Base-by-base conservation (phyloP, 306 rosid species). In the Mimosa bimucronata region DNA sequence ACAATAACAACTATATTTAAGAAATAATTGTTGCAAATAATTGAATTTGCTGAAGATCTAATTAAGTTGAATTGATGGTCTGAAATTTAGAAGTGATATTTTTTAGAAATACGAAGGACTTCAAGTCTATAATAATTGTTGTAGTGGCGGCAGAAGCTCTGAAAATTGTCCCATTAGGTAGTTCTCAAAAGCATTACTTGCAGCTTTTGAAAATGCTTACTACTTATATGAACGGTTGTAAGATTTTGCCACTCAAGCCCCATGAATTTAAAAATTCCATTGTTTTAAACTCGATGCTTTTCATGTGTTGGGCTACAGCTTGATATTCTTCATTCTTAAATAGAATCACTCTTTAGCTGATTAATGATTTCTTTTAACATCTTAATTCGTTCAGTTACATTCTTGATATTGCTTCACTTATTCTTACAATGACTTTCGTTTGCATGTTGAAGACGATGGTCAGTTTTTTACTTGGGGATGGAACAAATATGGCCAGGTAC, bases 401-500 rank as follows among this genome's bases (percentile, higher is more conserved):
- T 73, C 58, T 40, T 68, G 26, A 40, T 40, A 40, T 8, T 10
- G 11, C 23, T 9, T n/a, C 65, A 34, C 31, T 19, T 28, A 31
- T 30, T 55, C 68, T n/a, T 71, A 74, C 58, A 9, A 29, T 1
- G 64, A 26, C 41, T 69, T 66, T 46, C 30, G 11, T 73, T 55
- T 41, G 50, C 67, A 62, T 76, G 37, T 84, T 82, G 78, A 86
- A 94, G 98, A 89, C 31, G 94, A 90, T 37, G 97, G 92, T 40
- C 82, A 80, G 16, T 76, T 94, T 60, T 92, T 88, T 77, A 83
- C 94, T 60, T 94, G 98, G 98, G 98, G 98, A 64, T 92, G 98
- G 97, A 94, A 94, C 86, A 92, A 92, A 68, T 92, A 94, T 65
- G 98, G 98, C 74, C 97, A 92, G 90, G 97, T 92, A 88, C 67